These are phyloP conservation scores for Globisporangium cystogenes DNA, from an alignment of 352 stramenopile genomes.

Conservation along the genomic window DNA sequence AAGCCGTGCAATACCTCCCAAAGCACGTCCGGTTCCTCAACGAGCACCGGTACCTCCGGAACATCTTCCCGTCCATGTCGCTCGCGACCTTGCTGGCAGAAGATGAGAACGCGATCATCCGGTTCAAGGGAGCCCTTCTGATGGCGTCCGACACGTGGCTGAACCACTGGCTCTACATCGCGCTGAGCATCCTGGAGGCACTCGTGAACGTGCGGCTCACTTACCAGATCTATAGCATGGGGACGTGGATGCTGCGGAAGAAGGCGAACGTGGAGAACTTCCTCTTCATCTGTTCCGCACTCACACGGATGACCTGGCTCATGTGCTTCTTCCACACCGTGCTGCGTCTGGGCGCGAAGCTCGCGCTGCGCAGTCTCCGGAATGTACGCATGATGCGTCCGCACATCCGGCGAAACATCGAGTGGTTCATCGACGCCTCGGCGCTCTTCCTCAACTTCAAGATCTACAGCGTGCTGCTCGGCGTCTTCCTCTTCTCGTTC, in stretches of 20 bases:
- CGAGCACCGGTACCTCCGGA: not conserved
- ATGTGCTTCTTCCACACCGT: conserved; percentile 46
- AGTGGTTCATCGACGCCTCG: conserved; percentile 44
- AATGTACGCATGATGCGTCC: conserved; percentile 25
- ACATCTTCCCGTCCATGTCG: not conserved
- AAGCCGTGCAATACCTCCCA: not conserved
- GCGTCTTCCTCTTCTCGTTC: conserved; percentile 32
- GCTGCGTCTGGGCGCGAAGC: conserved; percentile 21
- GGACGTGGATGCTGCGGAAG: conserved; percentile 53
- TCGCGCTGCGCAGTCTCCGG: conserved; percentile 24
- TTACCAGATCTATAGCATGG: conserved; percentile 40
- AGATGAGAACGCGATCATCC: conserved; percentile 22
- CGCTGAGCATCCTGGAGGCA: conserved; percentile 45
- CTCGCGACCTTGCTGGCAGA: not conserved
- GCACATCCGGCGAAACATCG: conserved; percentile 21
- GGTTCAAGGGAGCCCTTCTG: conserved; percentile 42
- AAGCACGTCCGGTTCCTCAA: not conserved
- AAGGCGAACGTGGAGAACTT: conserved; percentile 44
- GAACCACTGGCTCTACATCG: conserved; percentile 68
- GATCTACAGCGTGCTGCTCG: conserved; percentile 50
- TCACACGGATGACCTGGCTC: conserved; percentile 54
- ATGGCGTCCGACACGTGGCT: conserved; percentile 62
- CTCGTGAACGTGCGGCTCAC: conserved; percentile 36
- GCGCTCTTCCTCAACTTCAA: conserved; percentile 56
- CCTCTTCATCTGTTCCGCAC: conserved; percentile 40